phyloP scores from a whole-genome alignment of 2,329 filamentous ascomycete genomes.

The Calonectria pseudoturangicola region DNA sequence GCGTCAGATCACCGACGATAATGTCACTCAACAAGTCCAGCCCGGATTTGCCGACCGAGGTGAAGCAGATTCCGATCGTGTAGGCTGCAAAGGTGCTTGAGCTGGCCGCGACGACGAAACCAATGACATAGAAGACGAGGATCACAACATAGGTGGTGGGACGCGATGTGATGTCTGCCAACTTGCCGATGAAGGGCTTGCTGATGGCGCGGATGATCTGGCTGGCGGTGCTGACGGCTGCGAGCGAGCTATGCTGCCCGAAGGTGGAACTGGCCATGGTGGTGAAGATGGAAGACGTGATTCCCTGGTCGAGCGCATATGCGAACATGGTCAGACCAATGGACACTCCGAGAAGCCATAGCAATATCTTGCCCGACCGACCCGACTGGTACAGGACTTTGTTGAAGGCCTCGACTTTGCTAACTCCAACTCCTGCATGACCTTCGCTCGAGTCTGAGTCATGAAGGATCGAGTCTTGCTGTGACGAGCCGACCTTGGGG shows the following conservation, averaged over 20 bases:
- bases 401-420: constrained; percentile 62
- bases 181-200: constrained; percentile 63
- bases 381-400: constrained; percentile 63
- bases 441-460: not conserved
- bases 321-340: constrained; percentile 63
- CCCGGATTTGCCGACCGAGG: constrained; percentile 61
- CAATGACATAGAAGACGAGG: constrained; percentile 59
- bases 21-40: constrained; percentile 62
- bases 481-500: not conserved
- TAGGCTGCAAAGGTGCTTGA: constrained; percentile 58
- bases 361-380: constrained; percentile 57
- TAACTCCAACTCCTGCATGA: constrained; percentile 53
- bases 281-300: constrained; percentile 59
- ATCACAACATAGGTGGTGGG: constrained; percentile 63
- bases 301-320: constrained; percentile 62
- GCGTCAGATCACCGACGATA: constrained; percentile 61
- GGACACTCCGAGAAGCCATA: constrained; percentile 60
- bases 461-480: not conserved
- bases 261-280: constrained; percentile 60
- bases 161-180: constrained; percentile 62
- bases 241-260: constrained; percentile 57
- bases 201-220: constrained; percentile 62
- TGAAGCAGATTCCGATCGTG: constrained; percentile 61
- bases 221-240: constrained; percentile 56
- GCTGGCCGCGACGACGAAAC: constrained; percentile 52